phyloP scores from a whole-genome alignment of 331 rosid species.

The Erythrophleum ivorense region DNA sequence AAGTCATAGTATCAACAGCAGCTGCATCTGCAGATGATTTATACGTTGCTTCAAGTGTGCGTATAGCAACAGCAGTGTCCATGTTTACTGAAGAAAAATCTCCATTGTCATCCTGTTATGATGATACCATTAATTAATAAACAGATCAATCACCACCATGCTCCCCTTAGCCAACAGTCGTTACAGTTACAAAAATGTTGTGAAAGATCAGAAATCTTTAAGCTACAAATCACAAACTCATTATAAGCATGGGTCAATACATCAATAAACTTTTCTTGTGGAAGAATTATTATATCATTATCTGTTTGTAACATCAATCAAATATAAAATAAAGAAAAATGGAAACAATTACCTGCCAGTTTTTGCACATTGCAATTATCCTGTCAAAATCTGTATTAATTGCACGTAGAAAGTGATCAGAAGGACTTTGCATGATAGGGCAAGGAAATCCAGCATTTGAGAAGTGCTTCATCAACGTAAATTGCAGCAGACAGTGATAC shows the following conservation, averaged over 20 bases:
- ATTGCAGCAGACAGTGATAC: slow-evolving; percentile 36
- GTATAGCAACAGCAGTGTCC: slow-evolving; percentile 99
- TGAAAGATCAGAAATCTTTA: background rate
- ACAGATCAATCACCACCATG: slow-evolving; percentile 22
- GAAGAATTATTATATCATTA: background rate
- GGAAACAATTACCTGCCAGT: slow-evolving; percentile 81
- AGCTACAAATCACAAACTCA: background rate
- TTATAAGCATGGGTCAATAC: background rate
- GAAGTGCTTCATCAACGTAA: slow-evolving; percentile 85
- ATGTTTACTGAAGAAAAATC: slow-evolving; percentile 94
- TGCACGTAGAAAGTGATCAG: slow-evolving; percentile 97
- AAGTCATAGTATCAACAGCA: slow-evolving; percentile 88
- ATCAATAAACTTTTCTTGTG: background rate
- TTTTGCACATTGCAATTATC: slow-evolving; percentile 96
- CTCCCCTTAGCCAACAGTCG: background rate
- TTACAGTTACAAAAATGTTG: background rate
- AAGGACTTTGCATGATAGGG: slow-evolving; percentile 99
- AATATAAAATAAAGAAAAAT: background rate
- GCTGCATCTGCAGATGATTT: slow-evolving; percentile 95
- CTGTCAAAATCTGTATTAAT: slow-evolving; percentile 98
- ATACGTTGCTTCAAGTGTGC: slow-evolving; percentile 96
- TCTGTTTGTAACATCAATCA: background rate
- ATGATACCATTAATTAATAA: slow-evolving; percentile 31
- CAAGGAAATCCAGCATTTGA: slow-evolving; percentile 99
- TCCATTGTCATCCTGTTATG: slow-evolving; percentile 88